Base-by-base conservation (phyloP, 805 yeast species). In the Wickerhamia fluorescens region DNA sequence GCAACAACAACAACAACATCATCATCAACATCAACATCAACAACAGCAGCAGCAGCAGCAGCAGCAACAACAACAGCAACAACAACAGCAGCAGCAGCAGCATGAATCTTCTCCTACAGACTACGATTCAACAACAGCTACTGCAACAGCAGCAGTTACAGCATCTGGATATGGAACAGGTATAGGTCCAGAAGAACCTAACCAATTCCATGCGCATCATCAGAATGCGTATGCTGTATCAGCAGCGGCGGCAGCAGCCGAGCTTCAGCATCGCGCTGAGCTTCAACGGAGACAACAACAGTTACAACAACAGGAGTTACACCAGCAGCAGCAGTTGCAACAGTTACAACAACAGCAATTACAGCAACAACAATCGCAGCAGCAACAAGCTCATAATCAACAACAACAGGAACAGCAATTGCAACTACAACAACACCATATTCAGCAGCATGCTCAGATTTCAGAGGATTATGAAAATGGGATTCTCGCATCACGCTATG, bases 231-330 rank as follows among this genome's bases (percentile, higher is more conserved):
- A 31, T 20, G 37, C 34, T 12, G 31, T 29, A 16, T 28, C 33
- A 8, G 36, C 36, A 3, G 37, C 37, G 5, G 33, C 33, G 28
- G 39, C 38, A 7, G 36, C 35, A 5, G 42, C 38, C 7, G 42
- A 45, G 39, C 27, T 41, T 27, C 47, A 43, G 16, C 49, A 45
- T 28, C 42, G 46, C 8, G 41, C 39, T 19, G 45, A 44, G 31
- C 34, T 41, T 21, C 44, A 38, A 26, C 29, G 39, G 16, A 38
- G 42, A 34, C 42, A 38, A 24, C 42, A 34, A 20, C 44, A 29
- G 30, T 36, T 31, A 35, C 36, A 27, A 32, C 48, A 32, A 30
- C 49, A 33, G 37, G 39, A 26, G 34, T 33, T 36, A 33, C 42
- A 30, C 34, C 30, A 34, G 25, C 41, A 37, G 16, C 35, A 35